Conservation (phyloP, 2,329 filamentous ascomycete genomes). For the Elsinoe perseae region DNA sequence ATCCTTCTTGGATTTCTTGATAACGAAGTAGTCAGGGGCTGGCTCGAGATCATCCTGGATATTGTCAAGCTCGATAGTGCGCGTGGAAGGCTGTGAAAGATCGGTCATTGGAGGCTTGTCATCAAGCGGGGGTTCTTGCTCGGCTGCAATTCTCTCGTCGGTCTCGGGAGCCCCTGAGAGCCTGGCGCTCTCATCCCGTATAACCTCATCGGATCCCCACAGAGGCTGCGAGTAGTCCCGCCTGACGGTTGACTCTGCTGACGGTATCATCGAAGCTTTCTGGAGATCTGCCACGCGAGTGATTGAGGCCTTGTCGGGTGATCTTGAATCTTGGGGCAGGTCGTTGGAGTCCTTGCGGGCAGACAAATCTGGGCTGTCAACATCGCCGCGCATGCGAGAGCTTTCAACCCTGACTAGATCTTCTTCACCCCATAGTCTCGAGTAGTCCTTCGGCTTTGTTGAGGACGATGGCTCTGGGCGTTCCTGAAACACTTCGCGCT, state of each 20-base stretch:
- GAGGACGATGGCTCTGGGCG: background rate
- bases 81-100: background rate
- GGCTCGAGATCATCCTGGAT: background rate
- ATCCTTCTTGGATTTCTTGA: conserved; percentile 28
- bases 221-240: background rate
- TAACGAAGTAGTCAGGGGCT: conserved; percentile 12
- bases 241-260: background rate
- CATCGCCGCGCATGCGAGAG: background rate
- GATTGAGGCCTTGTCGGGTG: background rate
- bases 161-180: background rate
- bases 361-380: background rate
- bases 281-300: background rate
- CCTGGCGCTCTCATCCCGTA: conserved; percentile 23
- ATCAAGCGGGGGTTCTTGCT: background rate
- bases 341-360: background rate
- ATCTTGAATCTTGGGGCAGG: background rate
- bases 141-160: background rate
- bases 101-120: background rate
- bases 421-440: background rate
- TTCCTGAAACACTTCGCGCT: background rate
- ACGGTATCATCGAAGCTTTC: background rate
- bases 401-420: conserved; percentile 6
- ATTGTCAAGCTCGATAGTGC: background rate
- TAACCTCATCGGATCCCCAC: conserved; percentile 31
- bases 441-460: background rate